Conservation (phyloP, 148 eudicot genomes). For the Selenicereus undatus region DNA sequence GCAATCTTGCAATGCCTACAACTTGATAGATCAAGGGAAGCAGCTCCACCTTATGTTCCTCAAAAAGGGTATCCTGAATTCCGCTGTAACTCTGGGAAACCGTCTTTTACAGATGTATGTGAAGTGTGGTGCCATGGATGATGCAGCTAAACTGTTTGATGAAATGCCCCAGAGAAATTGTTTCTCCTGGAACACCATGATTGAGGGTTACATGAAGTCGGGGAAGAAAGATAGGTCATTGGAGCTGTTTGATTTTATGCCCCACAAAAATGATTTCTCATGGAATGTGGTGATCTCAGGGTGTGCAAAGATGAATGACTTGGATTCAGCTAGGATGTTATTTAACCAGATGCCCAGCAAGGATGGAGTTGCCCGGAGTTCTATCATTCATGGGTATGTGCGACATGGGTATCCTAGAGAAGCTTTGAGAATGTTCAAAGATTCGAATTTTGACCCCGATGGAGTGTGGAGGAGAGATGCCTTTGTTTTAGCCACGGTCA, state of each 20-base stretch:
- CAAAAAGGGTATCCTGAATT: constrained; percentile 64
- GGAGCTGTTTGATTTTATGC: constrained; percentile 51
- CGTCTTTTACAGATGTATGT: constrained; percentile 69
- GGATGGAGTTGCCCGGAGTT: constrained; percentile 72
- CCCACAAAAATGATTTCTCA: constrained; percentile 62
- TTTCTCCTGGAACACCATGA: constrained; percentile 64
- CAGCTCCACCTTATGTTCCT: constrained; percentile 68
- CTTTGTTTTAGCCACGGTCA: constrained; percentile 59
- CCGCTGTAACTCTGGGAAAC: constrained; percentile 47
- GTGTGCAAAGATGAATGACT: constrained; percentile 53
- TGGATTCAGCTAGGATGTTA: constrained; percentile 42
- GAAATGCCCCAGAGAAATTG: constrained; percentile 63
- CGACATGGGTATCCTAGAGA: constrained; percentile 46
- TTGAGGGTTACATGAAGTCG: constrained; percentile 61
- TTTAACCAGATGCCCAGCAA: constrained; percentile 74
- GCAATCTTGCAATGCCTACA: constrained; percentile 42
- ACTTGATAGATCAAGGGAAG: constrained; percentile 41
- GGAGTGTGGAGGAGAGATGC: constrained; percentile 44
- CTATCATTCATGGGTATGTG: constrained; percentile 78
- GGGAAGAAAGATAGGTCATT: constrained; percentile 34
- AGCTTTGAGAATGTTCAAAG: constrained; percentile 64
- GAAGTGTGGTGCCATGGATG: constrained; percentile 37
- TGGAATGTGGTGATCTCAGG: constrained; percentile 78
- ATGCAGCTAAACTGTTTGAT: constrained; percentile 66
- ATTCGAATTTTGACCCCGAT: constrained; percentile 31